These are phyloP conservation scores for Neoscytalidium dimidiatum DNA, from an alignment of 2,329 filamentous ascomycete species.

Conservation along the genomic window DNA sequence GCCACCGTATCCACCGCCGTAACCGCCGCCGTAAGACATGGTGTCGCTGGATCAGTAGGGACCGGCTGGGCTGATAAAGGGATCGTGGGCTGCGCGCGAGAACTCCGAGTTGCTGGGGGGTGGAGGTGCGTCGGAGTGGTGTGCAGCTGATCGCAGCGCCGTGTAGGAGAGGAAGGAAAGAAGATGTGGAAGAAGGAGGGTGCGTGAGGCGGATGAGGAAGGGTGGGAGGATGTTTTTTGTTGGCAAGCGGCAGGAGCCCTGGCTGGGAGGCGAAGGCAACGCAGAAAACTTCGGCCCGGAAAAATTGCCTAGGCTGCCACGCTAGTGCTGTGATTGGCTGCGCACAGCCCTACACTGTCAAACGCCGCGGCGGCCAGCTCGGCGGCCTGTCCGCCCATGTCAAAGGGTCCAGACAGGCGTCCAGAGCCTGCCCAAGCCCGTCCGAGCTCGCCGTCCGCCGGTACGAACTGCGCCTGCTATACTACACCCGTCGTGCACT, in stretches of 20 bases:
- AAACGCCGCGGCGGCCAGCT: slow-evolving; percentile 12
- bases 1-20: slow-evolving; percentile 46
- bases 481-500: neutral
- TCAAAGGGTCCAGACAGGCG: neutral
- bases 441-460: neutral
- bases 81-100: slow-evolving; percentile 14
- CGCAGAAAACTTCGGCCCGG: slow-evolving; percentile 20
- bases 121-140: neutral
- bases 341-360: slow-evolving; percentile 13
- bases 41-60: slow-evolving; percentile 39
- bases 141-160: neutral
- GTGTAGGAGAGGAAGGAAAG: neutral
- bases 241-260: slow-evolving; percentile 19
- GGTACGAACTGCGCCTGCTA: slow-evolving; percentile 8
- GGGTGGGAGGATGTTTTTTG: slow-evolving; percentile 20
- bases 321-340: slow-evolving; percentile 17
- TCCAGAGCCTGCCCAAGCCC: neutral
- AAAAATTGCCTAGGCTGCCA: slow-evolving; percentile 14
- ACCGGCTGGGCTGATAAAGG: slow-evolving; percentile 29
- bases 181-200: slow-evolving; percentile 7
- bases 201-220: slow-evolving; percentile 11
- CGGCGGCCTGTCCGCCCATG: slow-evolving; percentile 5
- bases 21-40: slow-evolving; percentile 69
- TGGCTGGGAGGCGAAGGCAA: slow-evolving; percentile 20
- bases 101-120: slow-evolving; percentile 8